phyloP scores from a whole-genome alignment of 768 basidiomycete species.

The Cyclocybe aegerita region DNA sequence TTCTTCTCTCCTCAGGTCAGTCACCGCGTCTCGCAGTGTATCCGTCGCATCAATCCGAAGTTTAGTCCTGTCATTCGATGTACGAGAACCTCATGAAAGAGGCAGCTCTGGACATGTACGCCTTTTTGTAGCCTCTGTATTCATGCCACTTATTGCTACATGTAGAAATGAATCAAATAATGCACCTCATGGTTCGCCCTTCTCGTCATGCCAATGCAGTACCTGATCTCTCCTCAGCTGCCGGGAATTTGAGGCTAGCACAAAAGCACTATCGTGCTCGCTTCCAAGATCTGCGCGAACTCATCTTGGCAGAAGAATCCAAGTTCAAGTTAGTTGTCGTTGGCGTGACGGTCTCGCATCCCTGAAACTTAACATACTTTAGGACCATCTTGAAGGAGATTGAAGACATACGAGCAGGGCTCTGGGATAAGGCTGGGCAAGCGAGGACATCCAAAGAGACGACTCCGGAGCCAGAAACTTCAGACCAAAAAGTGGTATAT shows the following conservation, averaged over 20 bases:
- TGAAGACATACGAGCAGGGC: slow-evolving; percentile 68
- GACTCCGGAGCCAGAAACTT: slow-evolving; percentile 8
- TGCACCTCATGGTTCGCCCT: slow-evolving; percentile 48
- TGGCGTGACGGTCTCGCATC: neutral
- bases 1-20: slow-evolving; percentile 72
- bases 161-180: slow-evolving; percentile 50
- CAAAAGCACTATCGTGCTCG: slow-evolving; percentile 72
- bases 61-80: slow-evolving; percentile 65
- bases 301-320: slow-evolving; percentile 71
- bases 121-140: slow-evolving; percentile 7
- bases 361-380: neutral
- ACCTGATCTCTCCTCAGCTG: slow-evolving; percentile 42
- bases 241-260: slow-evolving; percentile 66
- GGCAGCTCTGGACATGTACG: slow-evolving; percentile 65
- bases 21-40: slow-evolving; percentile 8
- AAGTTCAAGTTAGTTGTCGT: slow-evolving; percentile 64
- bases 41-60: neutral
- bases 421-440: slow-evolving; percentile 56
- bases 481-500: neutral
- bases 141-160: slow-evolving; percentile 3
- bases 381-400: slow-evolving; percentile 75
- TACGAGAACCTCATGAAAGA: slow-evolving; percentile 71
- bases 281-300: slow-evolving; percentile 66
- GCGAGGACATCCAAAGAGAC: slow-evolving; percentile 12
- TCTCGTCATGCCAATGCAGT: neutral